These are phyloP conservation scores for Dalbergia oliveri DNA, from an alignment of 306 rosid genomes.

Conservation along the genomic window DNA sequence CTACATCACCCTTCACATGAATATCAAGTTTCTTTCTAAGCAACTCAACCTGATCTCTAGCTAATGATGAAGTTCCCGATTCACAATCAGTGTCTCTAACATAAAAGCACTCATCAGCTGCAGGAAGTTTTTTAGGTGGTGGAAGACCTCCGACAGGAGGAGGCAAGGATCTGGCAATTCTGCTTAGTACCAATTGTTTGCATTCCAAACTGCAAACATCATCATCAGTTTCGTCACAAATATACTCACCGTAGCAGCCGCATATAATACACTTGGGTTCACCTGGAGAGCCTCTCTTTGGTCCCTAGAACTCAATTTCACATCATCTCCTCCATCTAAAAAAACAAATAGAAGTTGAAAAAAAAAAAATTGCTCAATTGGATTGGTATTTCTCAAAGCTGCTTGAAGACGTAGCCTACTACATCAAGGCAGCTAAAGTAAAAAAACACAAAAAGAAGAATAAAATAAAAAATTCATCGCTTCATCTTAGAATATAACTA, in stretches of 20 bases:
- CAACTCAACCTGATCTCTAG: slow-evolving; percentile 55
- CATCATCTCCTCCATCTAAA: slow-evolving; percentile 52
- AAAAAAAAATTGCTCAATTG: slow-evolving; percentile 14
- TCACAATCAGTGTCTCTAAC: slow-evolving; percentile 57
- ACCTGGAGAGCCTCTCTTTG: slow-evolving; percentile 77
- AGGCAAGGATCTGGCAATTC: slow-evolving; percentile 44
- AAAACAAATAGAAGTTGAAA: slow-evolving; percentile 3
- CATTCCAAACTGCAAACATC: slow-evolving; percentile 92
- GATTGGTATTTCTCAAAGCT: slow-evolving; percentile 8
- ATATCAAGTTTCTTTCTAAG: slow-evolving; percentile 72
- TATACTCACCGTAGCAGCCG: slow-evolving; percentile 86
- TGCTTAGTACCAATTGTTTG: slow-evolving; percentile 62
- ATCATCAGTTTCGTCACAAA: slow-evolving; percentile 82
- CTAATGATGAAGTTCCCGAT: slow-evolving; percentile 48
- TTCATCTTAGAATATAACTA: background rate
- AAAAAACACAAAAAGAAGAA: background rate
- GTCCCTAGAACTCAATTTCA: slow-evolving; percentile 64
- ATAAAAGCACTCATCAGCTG: slow-evolving; percentile 80
- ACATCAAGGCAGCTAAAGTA: slow-evolving; percentile 26
- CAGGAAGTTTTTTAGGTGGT: slow-evolving; percentile 54
- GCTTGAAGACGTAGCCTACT: background rate
- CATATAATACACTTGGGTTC: slow-evolving; percentile 82
- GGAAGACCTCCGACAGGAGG: slow-evolving; percentile 40
- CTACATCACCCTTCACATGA: slow-evolving; percentile 65
- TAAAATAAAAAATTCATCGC: background rate